Evolutionary conservation across 1,139 yeast species (phyloP), one percentile per base, ranked within the genome.

Genomic region (Yamadazyma taylorii): DNA sequence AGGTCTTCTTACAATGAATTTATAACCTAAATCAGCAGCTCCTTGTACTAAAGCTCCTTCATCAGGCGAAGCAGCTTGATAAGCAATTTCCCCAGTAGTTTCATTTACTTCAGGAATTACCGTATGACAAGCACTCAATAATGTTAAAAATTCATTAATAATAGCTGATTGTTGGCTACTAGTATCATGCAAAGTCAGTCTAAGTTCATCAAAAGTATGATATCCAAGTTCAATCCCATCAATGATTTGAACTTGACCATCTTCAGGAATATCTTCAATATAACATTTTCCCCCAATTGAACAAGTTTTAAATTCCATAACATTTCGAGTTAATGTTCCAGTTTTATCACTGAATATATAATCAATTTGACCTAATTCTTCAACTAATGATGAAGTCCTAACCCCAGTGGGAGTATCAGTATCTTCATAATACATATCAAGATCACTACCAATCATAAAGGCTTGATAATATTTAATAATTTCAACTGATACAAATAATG

Each of bases 11-110:
- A 89, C 79, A 10, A 78, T 75, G 57, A 94, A 94, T 47, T 76
- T 82, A 58, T 85, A 92, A 0, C 97, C 97, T 38, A 92, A 69
- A 52, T 71, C 73, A 0, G 67, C 94, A 14, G 97, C 98, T 41
- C 98, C 98, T 52, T 92, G 90, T 3, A 94, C 99, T 45, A 94
- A 70, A 0, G 99, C 99, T 39, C 98, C 98, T 68, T 94, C 98
- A 64, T 94, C 99, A 1, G 98, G 98, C 2, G 97, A 90, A 0
- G 98, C 97, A 1, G 99, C 98, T 63, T 94, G 98, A 56, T 94
- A 94, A 58, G 87, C 90, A 48, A 92, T 83, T 1, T 69, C 53
- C 0, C 85, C 85, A 37, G 77, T 75, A 1, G 56, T 52, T 2
- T 73, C 81, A 42, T 74, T 75, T 13, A 76, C 71, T 59, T 94